phyloP scores from a whole-genome alignment of 1,284 basidiomycete species.

The Cystobasidium sp. region DNA sequence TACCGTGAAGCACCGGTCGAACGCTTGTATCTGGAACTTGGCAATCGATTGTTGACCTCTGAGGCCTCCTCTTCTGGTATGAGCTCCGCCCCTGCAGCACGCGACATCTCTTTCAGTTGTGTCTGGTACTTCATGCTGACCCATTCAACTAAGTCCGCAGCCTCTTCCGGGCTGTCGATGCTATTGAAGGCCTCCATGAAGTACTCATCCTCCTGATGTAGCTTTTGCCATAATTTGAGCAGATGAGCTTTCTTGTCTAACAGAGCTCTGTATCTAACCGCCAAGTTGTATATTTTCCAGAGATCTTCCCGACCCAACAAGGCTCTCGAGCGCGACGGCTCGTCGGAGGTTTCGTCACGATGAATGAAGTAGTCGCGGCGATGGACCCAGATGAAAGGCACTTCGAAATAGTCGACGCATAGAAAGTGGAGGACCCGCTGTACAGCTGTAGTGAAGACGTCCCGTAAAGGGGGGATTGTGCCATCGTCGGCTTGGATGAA shows the following conservation, averaged over 20 bases:
- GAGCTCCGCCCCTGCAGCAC: constrained; percentile 51
- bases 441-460: constrained; percentile 77
- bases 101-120: constrained; percentile 68
- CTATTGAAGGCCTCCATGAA: constrained; percentile 67
- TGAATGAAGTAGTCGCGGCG: constrained; percentile 86
- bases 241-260: constrained; percentile 72
- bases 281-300: constrained; percentile 84
- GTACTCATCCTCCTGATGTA: constrained; percentile 71
- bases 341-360: constrained; percentile 59
- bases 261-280: constrained; percentile 83
- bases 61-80: constrained; percentile 41
- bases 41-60: constrained; percentile 40
- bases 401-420: constrained; percentile 85
- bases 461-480: constrained; percentile 65
- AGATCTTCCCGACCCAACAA: constrained; percentile 78
- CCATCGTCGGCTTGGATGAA: constrained; percentile 61
- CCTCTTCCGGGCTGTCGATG: constrained; percentile 72
- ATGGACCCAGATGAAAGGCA: constrained; percentile 93
- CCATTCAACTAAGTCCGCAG: constrained; percentile 92
- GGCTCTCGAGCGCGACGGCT: constrained; percentile 59
- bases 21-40: constrained; percentile 70
- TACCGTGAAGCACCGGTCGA: constrained; percentile 85
- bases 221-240: constrained; percentile 65
- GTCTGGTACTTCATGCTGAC: constrained; percentile 74
- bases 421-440: constrained; percentile 79